A percentile compares a stretch with the other conserved stretches of the same genome.
These are phyloP conservation scores for Ampelomyces quisqualis DNA, from an alignment of 2,329 filamentous ascomycete species.

Conservation along the genomic window DNA sequence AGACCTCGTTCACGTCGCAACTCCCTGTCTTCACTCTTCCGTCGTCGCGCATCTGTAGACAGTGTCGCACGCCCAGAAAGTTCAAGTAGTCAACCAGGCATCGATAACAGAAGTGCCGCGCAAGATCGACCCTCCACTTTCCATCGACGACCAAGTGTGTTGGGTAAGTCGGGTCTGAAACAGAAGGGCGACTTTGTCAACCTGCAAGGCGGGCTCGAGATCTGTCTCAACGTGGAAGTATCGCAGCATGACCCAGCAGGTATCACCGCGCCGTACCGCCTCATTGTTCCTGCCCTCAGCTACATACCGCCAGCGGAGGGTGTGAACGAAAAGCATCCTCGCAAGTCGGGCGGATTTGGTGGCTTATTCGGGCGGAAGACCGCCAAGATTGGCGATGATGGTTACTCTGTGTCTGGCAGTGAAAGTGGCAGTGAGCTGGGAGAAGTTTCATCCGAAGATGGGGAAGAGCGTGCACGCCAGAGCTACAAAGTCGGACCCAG, in stretches of 20 bases:
- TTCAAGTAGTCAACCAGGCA: conserved; percentile 26
- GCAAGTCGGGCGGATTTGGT: conserved; percentile 34
- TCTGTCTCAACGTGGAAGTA: conserved; percentile 87
- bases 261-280: conserved; percentile 80
- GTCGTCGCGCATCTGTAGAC: conserved; percentile 37
- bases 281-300: conserved; percentile 76
- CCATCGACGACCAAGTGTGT: conserved; percentile 48
- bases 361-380: conserved; percentile 26
- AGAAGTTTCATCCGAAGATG: conserved; percentile 32
- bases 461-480: conserved; percentile 33
- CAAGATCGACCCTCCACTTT: conserved; percentile 44
- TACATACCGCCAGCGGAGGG: conserved; percentile 39
- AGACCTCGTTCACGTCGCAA: conserved; percentile 37
- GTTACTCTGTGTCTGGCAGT: conserved; percentile 30
- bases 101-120: conserved; percentile 15
- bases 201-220: conserved; percentile 79
- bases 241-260: conserved; percentile 82
- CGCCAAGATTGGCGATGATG: conserved; percentile 36
- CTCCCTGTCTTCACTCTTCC: conserved; percentile 39
- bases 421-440: conserved; percentile 30
- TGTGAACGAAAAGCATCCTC: conserved; percentile 20
- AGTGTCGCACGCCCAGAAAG: conserved; percentile 25
- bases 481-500: conserved; percentile 41
- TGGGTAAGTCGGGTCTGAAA: conserved; percentile 44
- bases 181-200: conserved; percentile 57